Conservation (phyloP, 2,329 filamentous ascomycete genomes). For the Lachnum nothofagi region DNA sequence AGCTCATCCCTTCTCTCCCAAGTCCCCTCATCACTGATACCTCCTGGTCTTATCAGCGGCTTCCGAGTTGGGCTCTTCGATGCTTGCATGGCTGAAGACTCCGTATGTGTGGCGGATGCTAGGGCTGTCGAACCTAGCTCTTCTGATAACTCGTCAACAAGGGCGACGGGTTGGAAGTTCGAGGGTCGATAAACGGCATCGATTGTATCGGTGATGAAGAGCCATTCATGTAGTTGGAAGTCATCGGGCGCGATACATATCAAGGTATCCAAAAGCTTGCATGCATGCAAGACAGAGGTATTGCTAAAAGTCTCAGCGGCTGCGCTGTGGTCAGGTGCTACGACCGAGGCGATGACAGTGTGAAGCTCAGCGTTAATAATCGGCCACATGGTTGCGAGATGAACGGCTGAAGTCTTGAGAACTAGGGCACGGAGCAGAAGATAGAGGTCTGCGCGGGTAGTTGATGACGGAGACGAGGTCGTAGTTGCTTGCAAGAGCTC, state of each 20-base stretch:
- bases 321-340: conserved; percentile 58
- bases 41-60: conserved; percentile 37
- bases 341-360: conserved; percentile 68
- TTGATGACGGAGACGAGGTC: conserved; percentile 86
- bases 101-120: conserved; percentile 20
- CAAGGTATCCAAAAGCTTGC: conserved; percentile 87
- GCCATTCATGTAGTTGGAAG: conserved; percentile 97
- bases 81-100: conserved; percentile 23
- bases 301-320: conserved; percentile 71
- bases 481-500: conserved; percentile 80
- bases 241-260: conserved; percentile 84
- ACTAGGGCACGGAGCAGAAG: conserved; percentile 79
- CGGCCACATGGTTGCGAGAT: conserved; percentile 84
- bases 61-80: conserved; percentile 28
- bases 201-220: conserved; percentile 94
- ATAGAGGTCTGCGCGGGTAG: conserved; percentile 82
- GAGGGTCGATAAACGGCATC: conserved; percentile 84
- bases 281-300: conserved; percentile 76
- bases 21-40: conserved; percentile 51
- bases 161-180: conserved; percentile 62
- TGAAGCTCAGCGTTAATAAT: conserved; percentile 83
- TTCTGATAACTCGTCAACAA: conserved; percentile 81
- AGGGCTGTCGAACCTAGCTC: conserved; percentile 46
- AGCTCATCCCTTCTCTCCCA: conserved; percentile 63
- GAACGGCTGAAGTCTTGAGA: conserved; percentile 71